Evolutionary conservation across 345 rosid genomes (phyloP), one percentile per base, ranked within the genome.

Genomic region (Anastatica hierochuntica): DNA sequence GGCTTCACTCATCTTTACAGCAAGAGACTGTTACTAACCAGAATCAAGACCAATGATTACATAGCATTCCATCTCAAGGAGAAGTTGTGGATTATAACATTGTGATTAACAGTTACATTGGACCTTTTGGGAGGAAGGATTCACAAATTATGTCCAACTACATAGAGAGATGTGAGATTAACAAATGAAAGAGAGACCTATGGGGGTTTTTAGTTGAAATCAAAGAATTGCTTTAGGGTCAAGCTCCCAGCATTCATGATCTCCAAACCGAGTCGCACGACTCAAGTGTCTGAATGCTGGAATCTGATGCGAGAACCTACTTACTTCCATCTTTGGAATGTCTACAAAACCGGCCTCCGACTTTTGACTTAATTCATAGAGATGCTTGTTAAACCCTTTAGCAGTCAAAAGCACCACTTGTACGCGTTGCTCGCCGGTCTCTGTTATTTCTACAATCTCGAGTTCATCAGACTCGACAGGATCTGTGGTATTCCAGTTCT

Each of bases 271-370:
- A 14, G 54, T 20, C 34, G n/a, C n/a, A n/a, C n/a, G n/a, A n/a
- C 72, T 6, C 24, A 13, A 38, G 2, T 36, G 72, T 53, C 56
- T 64, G 9, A 51, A 53, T 12, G 85, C 74, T 9, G 75, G 79
- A 66, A 77, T 76, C 69, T 62, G 90, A 67, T 76, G 84, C 35
- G 84, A 80, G 74, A 80, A 83, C 46, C 76, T 64, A 23, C 14
- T 21, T 37, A 66, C 62, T 46, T 80, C 72, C 0, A 49, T 15
- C 42, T 36, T 35, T 0, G 53, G 61, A 41, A 83, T 71, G 18
- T 62, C 73, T 35, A 71, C 8, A 42, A 56, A 19, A 54, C 53
- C 38, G 0, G 56, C n/a, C 56, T 50, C 69, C n/a, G 60, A 47
- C 46, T 74, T 69, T 31, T 26, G 60, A 56, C 53, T 72, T 68